Evolutionary conservation across 2,329 filamentous ascomycete species (phyloP), one percentile per base, ranked within the genome.

Genomic region (Trichoderma asperellum): DNA sequence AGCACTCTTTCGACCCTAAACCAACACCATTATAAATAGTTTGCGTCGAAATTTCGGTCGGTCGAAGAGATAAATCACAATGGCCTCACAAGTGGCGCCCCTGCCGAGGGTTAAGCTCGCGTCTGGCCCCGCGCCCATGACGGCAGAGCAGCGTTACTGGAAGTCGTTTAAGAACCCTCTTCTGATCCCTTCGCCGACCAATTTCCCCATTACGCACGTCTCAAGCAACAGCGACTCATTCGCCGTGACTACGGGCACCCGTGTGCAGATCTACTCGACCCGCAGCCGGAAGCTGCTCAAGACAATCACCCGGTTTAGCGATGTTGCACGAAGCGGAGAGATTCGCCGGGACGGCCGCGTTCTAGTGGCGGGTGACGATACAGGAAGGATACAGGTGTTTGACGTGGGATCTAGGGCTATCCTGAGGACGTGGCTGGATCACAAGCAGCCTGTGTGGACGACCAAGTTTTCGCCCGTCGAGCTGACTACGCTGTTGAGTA

Each of bases 81-180:
- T 97, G 94, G 94, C 94, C 75, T 92, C 94, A 76, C 90, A 93
- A 83, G 92, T 97, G 76, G 88, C 89, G 80, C 91, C 92, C 71
- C 84, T 97, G 73, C 89, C 90, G 79, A 91, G 91, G 79, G 84
- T 96, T 77, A 96, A 93, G 85, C 87, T 96, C 77, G 90, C 95
- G 69, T 87, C 92, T 72, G 92, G 93, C 62, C 94, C 94, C 69
- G 90, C 91, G 52, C 91, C 93, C 66, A 83, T 95, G 59, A 97
- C 95, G 6, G 91, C 94, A 37, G 96, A 99, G 83, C 94, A 98
- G 82, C 88, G 91, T 73, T 98, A 98, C 85, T 99, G 96, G 96
- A 92, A 91, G 78, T 91, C 92, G 14, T 99, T 99, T 85, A 94
- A 93, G 82, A 96, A 94, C 74, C 92, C 94, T 73, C 89, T 97